Base-by-base conservation (phyloP, 106 monocot species). In the Alisma plantagoaquatica region DNA sequence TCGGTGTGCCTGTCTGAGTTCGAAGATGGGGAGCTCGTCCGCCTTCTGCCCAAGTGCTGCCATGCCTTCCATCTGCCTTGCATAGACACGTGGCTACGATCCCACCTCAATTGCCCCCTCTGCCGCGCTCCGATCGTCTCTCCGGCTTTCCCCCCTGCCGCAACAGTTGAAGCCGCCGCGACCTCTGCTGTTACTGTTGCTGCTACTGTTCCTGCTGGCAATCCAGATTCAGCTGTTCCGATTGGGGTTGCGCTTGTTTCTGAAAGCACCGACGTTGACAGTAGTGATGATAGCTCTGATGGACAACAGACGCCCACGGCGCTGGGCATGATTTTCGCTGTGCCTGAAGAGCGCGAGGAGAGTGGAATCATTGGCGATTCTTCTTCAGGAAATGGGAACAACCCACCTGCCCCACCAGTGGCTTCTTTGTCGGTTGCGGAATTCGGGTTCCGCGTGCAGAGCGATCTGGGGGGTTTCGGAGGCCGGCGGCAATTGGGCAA, bases 1-100 rank as follows among this genome's bases (percentile, higher is more conserved):
- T 54, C 87, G 3, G 87, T 93, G 16, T 93, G 83, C 44, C 66
- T 93, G 10, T 71, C 77, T 21, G 93, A 93, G 65, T 93, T 93
- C 55, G 11, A 19, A 17, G 87, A 93, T 32, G 87, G 87, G 14
- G 93, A 93, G 59, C 41, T 61, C 24, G 69, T 93, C 23, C 64
- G 83, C 49, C 30, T 93, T 22, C 74, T 93, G 21, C 93, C 93
- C 26, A 75, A 77, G 61, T 93, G 93, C 22, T 59, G 63, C 23
- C 87, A 93, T 25, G 74, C 80, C 0, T 93, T 93, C 50, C 93
- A 93, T 49, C 41, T 75, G 10, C 20, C 74, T 22, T 93, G 93
- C 57, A 80, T 93, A 42, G 93, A 93, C 33, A 87, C 83, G 1
- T 87, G 93, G 87, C 77, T 93, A 17, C 46, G 77, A 15, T 71